Percentiles rank a stretch among this genome's conserved stretches.
Conservation (phyloP, 306 rosid genomes). For the Elaeagnus macrophylla region DNA sequence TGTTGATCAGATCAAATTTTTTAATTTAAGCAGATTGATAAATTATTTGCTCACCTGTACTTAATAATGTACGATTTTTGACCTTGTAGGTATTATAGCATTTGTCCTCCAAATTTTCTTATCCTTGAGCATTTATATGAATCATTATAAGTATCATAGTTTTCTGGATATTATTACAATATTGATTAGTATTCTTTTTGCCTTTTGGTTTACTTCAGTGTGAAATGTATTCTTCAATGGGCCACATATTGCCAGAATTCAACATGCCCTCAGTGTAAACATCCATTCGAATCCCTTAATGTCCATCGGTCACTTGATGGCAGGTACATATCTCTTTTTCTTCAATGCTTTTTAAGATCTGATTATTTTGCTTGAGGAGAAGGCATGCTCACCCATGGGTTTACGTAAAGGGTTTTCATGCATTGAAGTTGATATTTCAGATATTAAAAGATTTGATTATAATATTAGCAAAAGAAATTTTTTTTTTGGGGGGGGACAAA, state of each 20-base stretch:
- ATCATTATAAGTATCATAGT: no score
- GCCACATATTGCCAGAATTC: conserved; percentile 58
- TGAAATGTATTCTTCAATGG: conserved; percentile 91
- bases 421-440: no score
- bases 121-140: no score
- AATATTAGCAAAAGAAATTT: no score
- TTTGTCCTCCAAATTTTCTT: no score
- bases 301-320: conserved; percentile 97
- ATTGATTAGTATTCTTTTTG: neutral
- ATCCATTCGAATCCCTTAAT: conserved; percentile 67
- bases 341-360: neutral
- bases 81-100: no score
- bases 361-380: neutral
- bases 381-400: conserved; percentile 1
- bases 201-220: conserved; percentile 36
- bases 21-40: no score
- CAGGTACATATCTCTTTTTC: conserved; percentile 33
- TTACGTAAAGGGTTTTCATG: no score
- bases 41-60: no score
- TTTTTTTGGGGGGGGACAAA: no score
- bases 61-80: no score
- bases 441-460: neutral
- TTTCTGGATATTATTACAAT: neutral
- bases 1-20: no score
- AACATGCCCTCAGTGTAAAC: conserved; percentile 87